A percentile compares a stretch with the other conserved stretches of the same genome.
phyloP scores from a whole-genome alignment of 768 basidiomycete species.

The Suillus brevipes region DNA sequence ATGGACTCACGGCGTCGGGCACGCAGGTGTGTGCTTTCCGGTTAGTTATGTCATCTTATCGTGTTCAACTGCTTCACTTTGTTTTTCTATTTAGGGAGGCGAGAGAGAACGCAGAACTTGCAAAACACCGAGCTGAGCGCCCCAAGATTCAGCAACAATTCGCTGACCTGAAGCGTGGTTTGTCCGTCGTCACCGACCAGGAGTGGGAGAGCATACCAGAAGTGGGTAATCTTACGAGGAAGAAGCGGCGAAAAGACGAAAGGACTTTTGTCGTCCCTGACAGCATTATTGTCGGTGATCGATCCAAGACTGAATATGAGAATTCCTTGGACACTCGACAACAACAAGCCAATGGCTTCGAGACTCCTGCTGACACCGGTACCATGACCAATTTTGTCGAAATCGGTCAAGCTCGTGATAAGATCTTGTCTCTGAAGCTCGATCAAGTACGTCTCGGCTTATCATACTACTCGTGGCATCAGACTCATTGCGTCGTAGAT shows the following conservation, averaged over 20 bases:
- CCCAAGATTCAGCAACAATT: constrained; percentile 97
- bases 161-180: constrained; percentile 88
- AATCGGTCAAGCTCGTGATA: constrained; percentile 95
- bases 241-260: constrained; percentile 85
- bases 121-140: constrained; percentile 78
- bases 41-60: constrained; percentile 39
- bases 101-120: constrained; percentile 70
- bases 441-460: constrained; percentile 67
- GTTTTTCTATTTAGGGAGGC: constrained; percentile 55
- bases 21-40: constrained; percentile 64
- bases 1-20: constrained; percentile 86
- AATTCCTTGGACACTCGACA: constrained; percentile 73
- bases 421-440: constrained; percentile 88
- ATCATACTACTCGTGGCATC: background rate
- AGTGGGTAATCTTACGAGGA: constrained; percentile 92
- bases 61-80: constrained; percentile 29
- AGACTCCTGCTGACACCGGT: constrained; percentile 79
- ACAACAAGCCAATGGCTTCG: constrained; percentile 79
- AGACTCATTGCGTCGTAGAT: constrained; percentile 41
- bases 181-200: constrained; percentile 80
- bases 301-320: constrained; percentile 73
- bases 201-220: constrained; percentile 97
- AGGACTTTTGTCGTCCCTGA: constrained; percentile 90
- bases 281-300: constrained; percentile 86
- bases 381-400: constrained; percentile 91